Evolutionary conservation across 306 rosid genomes (phyloP), one percentile per base, ranked within the genome.

Genomic region (Cucurbita argyrosperma): DNA sequence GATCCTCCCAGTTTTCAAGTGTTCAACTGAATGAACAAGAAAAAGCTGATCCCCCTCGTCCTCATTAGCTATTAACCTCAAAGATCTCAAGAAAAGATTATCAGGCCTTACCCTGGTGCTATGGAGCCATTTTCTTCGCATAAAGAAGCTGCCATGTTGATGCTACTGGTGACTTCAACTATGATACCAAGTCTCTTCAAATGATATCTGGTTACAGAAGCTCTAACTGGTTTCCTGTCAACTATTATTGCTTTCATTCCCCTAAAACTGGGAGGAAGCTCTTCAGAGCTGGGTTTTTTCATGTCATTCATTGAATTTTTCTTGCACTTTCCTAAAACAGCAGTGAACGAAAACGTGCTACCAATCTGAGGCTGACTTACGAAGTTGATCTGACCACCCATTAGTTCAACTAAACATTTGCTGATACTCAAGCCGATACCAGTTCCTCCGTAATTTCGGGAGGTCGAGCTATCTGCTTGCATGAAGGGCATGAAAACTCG

Each of bases 401-500:
- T 95, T 51, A 92, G 84, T 76, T 95, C 99, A 69, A 91, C 99
- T 56, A 95, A 79, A 81, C 99, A 95, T 84, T 95, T 91, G 49
- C 96, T 95, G 77, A 95, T 95, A 85, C 99, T 95, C 86, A 95
- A 87, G 66, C 99, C 99, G 39, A 95, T 95, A 70, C 97, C 99
- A 57, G 99, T 95, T 71, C 99, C 99, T 8, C 99, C 99, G 74
- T 91, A 95, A 71, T 91, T 82, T 83, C 97, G 83, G 53, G 99
- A 95, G 39, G 96, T 95, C 53, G 99, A 95, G 87, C 99, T 95
- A 79, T 95, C 99, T 26, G 93, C 99, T 77, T 95, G 99, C 89
- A 91, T 90, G 85, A 95, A 95, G 57, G 99, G 99, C 86, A 71
- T 87, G 87, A 91, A 91, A 80, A 95, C 89, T 56, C 89, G 86